Base-by-base conservation (phyloP, 2,329 filamentous ascomycete species). In the Scytalidium lignicola region DNA sequence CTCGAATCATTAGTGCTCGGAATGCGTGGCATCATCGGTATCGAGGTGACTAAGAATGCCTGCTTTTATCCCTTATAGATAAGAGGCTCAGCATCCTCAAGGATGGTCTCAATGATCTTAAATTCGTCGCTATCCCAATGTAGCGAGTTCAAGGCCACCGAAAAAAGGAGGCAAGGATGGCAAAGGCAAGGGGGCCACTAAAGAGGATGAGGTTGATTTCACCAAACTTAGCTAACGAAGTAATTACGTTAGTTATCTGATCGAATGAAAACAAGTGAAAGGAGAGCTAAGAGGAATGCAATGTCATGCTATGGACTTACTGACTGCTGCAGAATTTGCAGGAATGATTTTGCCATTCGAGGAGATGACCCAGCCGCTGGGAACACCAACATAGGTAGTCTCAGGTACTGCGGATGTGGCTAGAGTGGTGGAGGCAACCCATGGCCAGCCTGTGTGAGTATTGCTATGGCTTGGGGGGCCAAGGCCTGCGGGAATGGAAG, bases 321-420 rank as follows among this genome's bases (percentile, higher is more conserved):
- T 80, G 73, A 82, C 79, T 73, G 77, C 75, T 62, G 80, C 81
- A 71, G 82, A 80, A 69, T 77, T 80, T 57, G 82, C 79, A 63
- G 87, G 87, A 62, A 90, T 76, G 61, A 93, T 83, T 73, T 91
- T 92, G 64, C 89, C 88, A 58, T 82, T 79, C 53, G 83, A 75
- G 45, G 84, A 88, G 70, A 93, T 88, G 53, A 83, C 79, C 89
- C 89, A 96, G 51, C 88, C 89, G 60, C 76, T 80, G 39, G 91
- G 90, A 51, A 95, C 80, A 54, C 79, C 78, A 50, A 69, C 63
- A 18, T 61, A 60, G 39, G 64, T 63, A 50, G 65, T 65, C 56
- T 65, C 62, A 61, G 66, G 54, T 61, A 73, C 62, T 54, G 72
- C 63, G 41, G 73, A 68, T 39, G 65, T 61, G 3, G 76, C 71